Percentiles rank a stretch among this genome's conserved stretches.
These are phyloP conservation scores for Aegle marmelos DNA, from an alignment of 345 rosid genomes.

Conservation along the genomic window DNA sequence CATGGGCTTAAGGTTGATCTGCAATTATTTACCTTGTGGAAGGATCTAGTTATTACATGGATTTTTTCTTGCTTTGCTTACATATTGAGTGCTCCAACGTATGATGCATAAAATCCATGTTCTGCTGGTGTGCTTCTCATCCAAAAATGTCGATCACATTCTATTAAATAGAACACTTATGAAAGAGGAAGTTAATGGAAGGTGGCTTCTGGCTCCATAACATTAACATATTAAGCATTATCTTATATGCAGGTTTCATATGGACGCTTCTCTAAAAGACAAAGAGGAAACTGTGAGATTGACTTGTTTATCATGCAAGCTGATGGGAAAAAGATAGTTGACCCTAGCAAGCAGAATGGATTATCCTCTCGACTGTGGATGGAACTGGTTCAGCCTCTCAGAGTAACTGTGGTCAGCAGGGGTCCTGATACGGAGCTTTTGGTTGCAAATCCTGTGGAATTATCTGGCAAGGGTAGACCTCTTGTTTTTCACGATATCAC, in stretches of 20 bases:
- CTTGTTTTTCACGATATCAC: conserved; percentile 87
- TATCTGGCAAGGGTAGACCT: conserved; percentile 95
- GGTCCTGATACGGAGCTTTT: conserved; percentile 93
- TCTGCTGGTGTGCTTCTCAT: background rate
- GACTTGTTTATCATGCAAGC: conserved; percentile 85
- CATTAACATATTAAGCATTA: background rate
- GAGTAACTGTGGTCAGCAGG: conserved; percentile 69
- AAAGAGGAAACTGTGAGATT: conserved; percentile 63
- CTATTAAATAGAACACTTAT: background rate
- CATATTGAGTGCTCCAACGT: background rate
- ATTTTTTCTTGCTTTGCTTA: conserved; percentile 2
- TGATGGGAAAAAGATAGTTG: conserved; percentile 87
- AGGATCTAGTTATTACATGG: background rate
- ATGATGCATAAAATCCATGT: background rate
- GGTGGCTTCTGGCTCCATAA: background rate
- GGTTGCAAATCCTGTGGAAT: conserved; percentile 89
- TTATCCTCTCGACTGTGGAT: conserved; percentile 56
- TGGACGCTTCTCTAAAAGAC: conserved; percentile 70
- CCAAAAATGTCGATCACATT: background rate
- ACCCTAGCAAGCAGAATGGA: conserved; percentile 71
- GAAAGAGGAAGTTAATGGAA: background rate
- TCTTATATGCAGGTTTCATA: conserved; percentile 64
- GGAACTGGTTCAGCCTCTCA: conserved; percentile 76
- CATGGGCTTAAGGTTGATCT: background rate
- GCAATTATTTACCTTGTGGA: background rate